These are phyloP conservation scores for Cercophora sp. DNA, from an alignment of 495 filamentous ascomycete species.

Conservation along the genomic window DNA sequence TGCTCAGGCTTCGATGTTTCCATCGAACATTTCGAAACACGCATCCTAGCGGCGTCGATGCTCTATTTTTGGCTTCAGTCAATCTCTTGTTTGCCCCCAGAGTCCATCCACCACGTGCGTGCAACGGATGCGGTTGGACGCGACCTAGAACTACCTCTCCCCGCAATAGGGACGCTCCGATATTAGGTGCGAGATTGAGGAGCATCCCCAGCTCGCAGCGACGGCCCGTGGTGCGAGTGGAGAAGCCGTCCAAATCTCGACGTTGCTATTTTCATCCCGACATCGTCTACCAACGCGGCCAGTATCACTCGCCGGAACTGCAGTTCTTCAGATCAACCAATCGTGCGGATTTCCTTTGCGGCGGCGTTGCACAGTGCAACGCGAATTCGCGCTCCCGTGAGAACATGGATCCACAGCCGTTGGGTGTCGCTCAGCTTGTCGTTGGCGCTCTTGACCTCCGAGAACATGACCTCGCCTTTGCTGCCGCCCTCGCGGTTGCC, in stretches of 20 bases:
- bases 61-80: slow-evolving; percentile 22
- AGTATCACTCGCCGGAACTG: no score
- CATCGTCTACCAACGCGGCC: background rate
- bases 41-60: background rate
- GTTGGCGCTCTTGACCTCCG: slow-evolving; percentile 92
- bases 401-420: slow-evolving; percentile 91
- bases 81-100: slow-evolving; percentile 13
- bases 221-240: background rate
- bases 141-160: background rate
- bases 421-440: slow-evolving; percentile 96
- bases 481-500: background rate
- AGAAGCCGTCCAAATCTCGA: background rate
- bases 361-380: slow-evolving; percentile 89
- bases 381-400: slow-evolving; percentile 73
- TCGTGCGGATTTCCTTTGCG: slow-evolving; percentile 59
- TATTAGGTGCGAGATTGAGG: background rate
- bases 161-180: background rate
- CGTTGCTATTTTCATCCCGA: slow-evolving; percentile 4
- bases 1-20: slow-evolving; percentile 2
- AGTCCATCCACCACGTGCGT: slow-evolving; percentile 14
- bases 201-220: background rate
- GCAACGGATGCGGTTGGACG: slow-evolving; percentile 2
- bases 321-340: slow-evolving; percentile 21
- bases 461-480: slow-evolving; percentile 68
- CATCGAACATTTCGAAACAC: slow-evolving; percentile 24